A percentile compares a stretch with the other conserved stretches of the same genome.
These are phyloP conservation scores for Hypoxylon crocopeplum DNA, from an alignment of 495 filamentous ascomycete genomes.

Conservation along the genomic window DNA sequence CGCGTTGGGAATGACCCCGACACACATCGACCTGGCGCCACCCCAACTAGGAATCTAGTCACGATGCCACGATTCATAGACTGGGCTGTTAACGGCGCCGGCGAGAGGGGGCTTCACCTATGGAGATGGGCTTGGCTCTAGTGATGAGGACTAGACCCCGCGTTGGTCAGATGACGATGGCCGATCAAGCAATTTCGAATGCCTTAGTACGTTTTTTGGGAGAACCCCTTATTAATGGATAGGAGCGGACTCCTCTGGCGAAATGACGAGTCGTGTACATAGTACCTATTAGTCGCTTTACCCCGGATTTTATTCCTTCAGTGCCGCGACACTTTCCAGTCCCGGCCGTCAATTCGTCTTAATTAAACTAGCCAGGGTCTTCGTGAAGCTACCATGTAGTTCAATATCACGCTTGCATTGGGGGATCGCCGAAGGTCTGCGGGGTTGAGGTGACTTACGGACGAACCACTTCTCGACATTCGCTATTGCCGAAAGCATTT, in stretches of 20 bases:
- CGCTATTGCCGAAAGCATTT: too few relatives aligned
- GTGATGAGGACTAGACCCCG: slow-evolving; percentile 35
- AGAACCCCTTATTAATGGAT: neutral
- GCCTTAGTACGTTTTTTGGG: slow-evolving; percentile 7
- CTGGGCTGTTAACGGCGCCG: slow-evolving; percentile 23
- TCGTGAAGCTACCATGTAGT: slow-evolving; percentile 20
- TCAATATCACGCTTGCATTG: slow-evolving; percentile 16
- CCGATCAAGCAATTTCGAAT: slow-evolving; percentile 23
- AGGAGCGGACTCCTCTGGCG: slow-evolving; percentile 3
- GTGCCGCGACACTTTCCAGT: neutral
- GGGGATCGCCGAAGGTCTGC: slow-evolving; percentile 13
- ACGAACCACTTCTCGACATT: neutral
- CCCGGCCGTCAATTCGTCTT: slow-evolving; percentile 17
- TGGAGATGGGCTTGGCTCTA: slow-evolving; percentile 29
- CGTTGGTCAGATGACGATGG: slow-evolving; percentile 42
- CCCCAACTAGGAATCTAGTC: slow-evolving; percentile 15
- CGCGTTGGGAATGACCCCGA: slow-evolving; percentile 9
- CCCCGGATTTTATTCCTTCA: slow-evolving; percentile 23
- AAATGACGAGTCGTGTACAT: slow-evolving; percentile 28
- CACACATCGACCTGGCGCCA: slow-evolving; percentile 9
- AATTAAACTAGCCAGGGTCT: slow-evolving; percentile 12
- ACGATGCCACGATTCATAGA: slow-evolving; percentile 32
- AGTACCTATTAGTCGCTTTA: slow-evolving; percentile 6
- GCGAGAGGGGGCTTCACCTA: slow-evolving; percentile 22
- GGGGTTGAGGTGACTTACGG: slow-evolving; percentile 6